Conservation (phyloP, 768 basidiomycete genomes). For the Dentipellis sp. region DNA sequence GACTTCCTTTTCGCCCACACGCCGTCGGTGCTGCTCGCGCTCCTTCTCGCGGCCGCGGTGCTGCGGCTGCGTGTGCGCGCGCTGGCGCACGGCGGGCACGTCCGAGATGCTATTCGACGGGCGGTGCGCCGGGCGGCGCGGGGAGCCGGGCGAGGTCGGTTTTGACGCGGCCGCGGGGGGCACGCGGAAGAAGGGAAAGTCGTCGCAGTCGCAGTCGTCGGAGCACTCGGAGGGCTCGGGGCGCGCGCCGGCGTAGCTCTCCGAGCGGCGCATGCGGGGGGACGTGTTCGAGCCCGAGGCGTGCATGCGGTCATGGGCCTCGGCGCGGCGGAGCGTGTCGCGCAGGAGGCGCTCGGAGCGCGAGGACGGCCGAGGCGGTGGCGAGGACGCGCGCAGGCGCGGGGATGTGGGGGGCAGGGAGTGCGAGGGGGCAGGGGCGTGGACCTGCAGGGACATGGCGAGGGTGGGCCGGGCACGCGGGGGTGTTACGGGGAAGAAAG, state of each 20-base stretch:
- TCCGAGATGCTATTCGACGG: slow-evolving; percentile 14
- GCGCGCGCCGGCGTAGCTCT: slow-evolving; percentile 14
- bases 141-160: not conserved
- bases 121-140: not conserved
- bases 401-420: slow-evolving; percentile 11
- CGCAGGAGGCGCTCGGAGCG: slow-evolving; percentile 48
- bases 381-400: slow-evolving; percentile 3
- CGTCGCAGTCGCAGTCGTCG: slow-evolving; percentile 18
- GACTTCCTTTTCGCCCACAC: not conserved
- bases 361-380: slow-evolving; percentile 30
- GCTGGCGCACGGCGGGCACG: slow-evolving; percentile 2
- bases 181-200: slow-evolving; percentile 13
- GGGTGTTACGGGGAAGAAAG: slow-evolving; percentile 10
- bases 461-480: slow-evolving; percentile 25
- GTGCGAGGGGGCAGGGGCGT: slow-evolving; percentile 20
- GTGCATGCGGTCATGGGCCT: slow-evolving; percentile 23
- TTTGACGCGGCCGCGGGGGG: slow-evolving; percentile 8
- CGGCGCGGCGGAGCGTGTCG: slow-evolving; percentile 36
- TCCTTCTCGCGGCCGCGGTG: slow-evolving; percentile 17
- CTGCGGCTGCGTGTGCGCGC: slow-evolving; percentile 8
- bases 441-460: slow-evolving; percentile 27
- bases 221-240: slow-evolving; percentile 7
- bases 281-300: slow-evolving; percentile 6
- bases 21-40: not conserved
- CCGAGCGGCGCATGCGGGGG: not conserved